These are phyloP conservation scores for Sclerotinia trifoliorum DNA, from an alignment of 2,329 filamentous ascomycete genomes.

Conservation along the genomic window DNA sequence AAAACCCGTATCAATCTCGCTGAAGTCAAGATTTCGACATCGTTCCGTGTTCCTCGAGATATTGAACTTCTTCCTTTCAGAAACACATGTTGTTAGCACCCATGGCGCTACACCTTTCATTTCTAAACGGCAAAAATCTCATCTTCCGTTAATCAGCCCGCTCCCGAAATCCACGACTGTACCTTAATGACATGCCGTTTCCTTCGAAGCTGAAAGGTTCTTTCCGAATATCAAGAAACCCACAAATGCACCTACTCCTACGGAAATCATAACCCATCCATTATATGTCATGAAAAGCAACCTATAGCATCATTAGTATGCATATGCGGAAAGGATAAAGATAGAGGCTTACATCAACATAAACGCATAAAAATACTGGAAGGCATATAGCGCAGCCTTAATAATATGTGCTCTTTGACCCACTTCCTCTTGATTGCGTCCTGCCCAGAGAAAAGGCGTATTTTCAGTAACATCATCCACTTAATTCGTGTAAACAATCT, in stretches of 20 bases:
- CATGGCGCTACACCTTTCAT: slow-evolving; percentile 50
- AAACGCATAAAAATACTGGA: slow-evolving; percentile 98
- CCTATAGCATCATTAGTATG: slow-evolving; percentile 52
- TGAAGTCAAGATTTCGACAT: slow-evolving; percentile 51
- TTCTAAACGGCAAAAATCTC: slow-evolving; percentile 65
- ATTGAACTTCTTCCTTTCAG: slow-evolving; percentile 59
- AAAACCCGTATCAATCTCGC: neutral
- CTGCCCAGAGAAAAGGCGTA: slow-evolving; percentile 66
- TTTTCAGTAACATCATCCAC: slow-evolving; percentile 54
- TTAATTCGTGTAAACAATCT: slow-evolving; percentile 28
- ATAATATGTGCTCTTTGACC: slow-evolving; percentile 70
- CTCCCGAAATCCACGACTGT: neutral
- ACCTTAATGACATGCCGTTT: slow-evolving; percentile 80
- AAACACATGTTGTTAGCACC: slow-evolving; percentile 73
- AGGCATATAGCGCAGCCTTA: slow-evolving; percentile 80
- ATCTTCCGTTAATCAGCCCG: slow-evolving; percentile 50
- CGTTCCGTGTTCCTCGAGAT: slow-evolving; percentile 53
- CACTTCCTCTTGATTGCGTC: slow-evolving; percentile 62
- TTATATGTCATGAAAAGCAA: slow-evolving; percentile 99
- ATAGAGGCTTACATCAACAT: slow-evolving; percentile 87
- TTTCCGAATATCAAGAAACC: slow-evolving; percentile 83
- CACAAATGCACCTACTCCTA: slow-evolving; percentile 82
- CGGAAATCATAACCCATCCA: slow-evolving; percentile 92
- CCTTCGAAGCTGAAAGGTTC: slow-evolving; percentile 69
- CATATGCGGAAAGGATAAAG: neutral